Conservation (phyloP, 805 yeast species). For the Kluyveromyces dobzhanskii region DNA sequence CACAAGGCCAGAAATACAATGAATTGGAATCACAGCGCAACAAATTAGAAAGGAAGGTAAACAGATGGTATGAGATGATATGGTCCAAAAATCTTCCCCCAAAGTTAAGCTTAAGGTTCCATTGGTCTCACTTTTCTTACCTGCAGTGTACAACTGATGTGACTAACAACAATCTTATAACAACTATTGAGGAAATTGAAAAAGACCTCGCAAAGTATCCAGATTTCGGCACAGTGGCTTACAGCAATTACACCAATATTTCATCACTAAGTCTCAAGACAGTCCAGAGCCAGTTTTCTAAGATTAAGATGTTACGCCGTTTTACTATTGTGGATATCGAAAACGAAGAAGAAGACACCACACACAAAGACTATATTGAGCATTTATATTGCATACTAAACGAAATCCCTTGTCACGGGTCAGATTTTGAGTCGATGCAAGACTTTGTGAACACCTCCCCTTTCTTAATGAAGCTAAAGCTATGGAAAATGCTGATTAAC, state of each 20-base stretch:
- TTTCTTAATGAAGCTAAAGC: slow-evolving; percentile 53
- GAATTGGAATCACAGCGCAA: slow-evolving; percentile 35
- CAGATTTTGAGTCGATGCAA: slow-evolving; percentile 44
- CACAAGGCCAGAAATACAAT: slow-evolving; percentile 22
- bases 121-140: slow-evolving; percentile 42
- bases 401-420: neutral
- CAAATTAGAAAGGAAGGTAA: slow-evolving; percentile 37
- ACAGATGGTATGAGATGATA: slow-evolving; percentile 40
- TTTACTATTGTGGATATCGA: slow-evolving; percentile 33
- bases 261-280: slow-evolving; percentile 44
- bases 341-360: slow-evolving; percentile 36
- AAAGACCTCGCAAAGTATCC: slow-evolving; percentile 9
- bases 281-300: slow-evolving; percentile 56
- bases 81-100: slow-evolving; percentile 7
- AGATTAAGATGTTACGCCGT: slow-evolving; percentile 50
- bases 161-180: slow-evolving; percentile 27
- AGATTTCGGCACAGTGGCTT: slow-evolving; percentile 27
- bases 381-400: slow-evolving; percentile 40
- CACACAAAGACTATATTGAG: slow-evolving; percentile 13
- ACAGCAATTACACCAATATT: slow-evolving; percentile 53
- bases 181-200: slow-evolving; percentile 20
- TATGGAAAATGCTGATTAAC: slow-evolving; percentile 68
- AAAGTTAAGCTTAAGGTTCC: slow-evolving; percentile 28
- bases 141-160: slow-evolving; percentile 34
- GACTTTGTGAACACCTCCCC: slow-evolving; percentile 57